Percentiles rank a stretch among this genome's conserved stretches.
Conservation (phyloP, 805 yeast genomes). For the Torulaspora maleeae region DNA sequence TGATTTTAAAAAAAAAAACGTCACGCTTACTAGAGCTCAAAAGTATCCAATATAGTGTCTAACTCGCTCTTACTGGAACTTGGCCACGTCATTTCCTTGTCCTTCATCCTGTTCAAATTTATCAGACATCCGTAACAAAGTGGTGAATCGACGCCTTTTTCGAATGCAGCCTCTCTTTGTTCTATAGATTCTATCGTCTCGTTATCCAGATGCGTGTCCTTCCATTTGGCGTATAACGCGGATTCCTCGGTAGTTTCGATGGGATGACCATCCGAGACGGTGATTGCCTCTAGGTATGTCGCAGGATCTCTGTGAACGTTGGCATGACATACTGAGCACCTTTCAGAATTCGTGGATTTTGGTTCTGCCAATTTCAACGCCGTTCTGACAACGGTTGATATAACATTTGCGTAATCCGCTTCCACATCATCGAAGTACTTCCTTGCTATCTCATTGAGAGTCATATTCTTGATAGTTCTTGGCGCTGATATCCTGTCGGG, state of each 20-base stretch:
- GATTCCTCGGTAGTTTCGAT: constrained; percentile 42
- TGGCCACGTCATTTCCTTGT: constrained; percentile 39
- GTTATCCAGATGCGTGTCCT: constrained; percentile 22
- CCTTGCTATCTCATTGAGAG: constrained; percentile 73
- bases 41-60: constrained; percentile 45
- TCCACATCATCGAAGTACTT: constrained; percentile 71
- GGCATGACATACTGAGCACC: constrained; percentile 56
- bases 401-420: constrained; percentile 77
- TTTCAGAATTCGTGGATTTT: constrained; percentile 7
- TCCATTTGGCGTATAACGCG: constrained; percentile 36
- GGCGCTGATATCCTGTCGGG: not conserved
- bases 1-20: not conserved
- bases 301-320: constrained; percentile 54
- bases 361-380: constrained; percentile 70
- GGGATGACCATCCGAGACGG: constrained; percentile 54
- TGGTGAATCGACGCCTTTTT: constrained; percentile 22
- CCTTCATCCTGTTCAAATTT: constrained; percentile 45
- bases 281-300: constrained; percentile 63
- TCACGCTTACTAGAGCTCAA: constrained; percentile 40
- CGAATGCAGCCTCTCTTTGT: constrained; percentile 22
- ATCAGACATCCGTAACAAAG: constrained; percentile 77
- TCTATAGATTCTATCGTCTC: constrained; percentile 17
- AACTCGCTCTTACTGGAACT: constrained; percentile 30
- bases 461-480: constrained; percentile 53
- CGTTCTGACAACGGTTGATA: constrained; percentile 87